Evolutionary conservation across 257 asterid genomes (phyloP).

Genomic region (Jaltomata sinuosa): DNA sequence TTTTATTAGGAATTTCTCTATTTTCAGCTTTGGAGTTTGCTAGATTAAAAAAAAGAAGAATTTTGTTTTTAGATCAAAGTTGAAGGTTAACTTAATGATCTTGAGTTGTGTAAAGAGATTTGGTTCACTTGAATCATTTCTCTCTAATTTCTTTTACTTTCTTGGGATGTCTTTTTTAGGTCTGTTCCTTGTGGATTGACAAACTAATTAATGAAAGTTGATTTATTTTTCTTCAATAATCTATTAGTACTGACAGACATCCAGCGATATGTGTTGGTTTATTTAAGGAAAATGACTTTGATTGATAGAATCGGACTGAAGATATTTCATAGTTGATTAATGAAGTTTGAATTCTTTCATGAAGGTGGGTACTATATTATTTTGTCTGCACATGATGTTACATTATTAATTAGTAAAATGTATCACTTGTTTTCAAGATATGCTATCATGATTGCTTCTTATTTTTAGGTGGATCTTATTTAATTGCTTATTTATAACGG

Average conservation of each 20-base stretch:
- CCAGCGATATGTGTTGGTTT: slow-evolving; percentile 12
- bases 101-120: slow-evolving; percentile 8
- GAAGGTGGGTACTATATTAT: not conserved
- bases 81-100: slow-evolving; percentile 7
- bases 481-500: not conserved
- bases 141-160: not conserved
- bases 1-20: not conserved
- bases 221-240: slow-evolving; percentile 7
- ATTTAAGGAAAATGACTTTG: not conserved
- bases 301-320: not conserved
- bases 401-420: not conserved
- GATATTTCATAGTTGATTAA: not conserved
- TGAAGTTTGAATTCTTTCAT: not conserved
- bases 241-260: not conserved
- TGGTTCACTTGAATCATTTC: slow-evolving; percentile 14
- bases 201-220: slow-evolving; percentile 15
- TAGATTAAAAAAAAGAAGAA: not conserved
- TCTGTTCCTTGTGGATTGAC: slow-evolving; percentile 2
- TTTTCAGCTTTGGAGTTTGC: not conserved
- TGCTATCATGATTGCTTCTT: slow-evolving; percentile 24
- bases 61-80: slow-evolving; percentile 12
- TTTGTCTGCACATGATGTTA: not conserved
- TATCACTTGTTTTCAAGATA: slow-evolving; percentile 16
- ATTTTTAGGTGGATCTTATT: slow-evolving; percentile 25
- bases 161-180: not conserved